Evolutionary conservation across 352 stramenopile genomes (phyloP).

Genomic region (Thraustotheca clavata): DNA sequence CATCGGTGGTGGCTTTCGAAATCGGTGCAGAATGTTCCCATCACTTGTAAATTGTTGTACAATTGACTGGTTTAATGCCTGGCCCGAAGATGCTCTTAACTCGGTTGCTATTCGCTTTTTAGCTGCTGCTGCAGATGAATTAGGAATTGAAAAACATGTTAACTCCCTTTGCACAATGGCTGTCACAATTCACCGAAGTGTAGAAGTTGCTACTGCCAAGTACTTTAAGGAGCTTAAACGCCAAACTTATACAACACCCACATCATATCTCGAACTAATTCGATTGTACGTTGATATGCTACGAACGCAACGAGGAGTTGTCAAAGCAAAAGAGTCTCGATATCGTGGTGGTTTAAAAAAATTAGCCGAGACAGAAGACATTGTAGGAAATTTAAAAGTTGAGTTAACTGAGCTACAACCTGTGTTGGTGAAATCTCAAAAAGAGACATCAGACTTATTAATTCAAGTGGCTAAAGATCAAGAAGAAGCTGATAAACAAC

Average conservation of each 20-base stretch:
- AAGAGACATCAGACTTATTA: constrained; percentile 80
- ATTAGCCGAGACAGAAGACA: constrained; percentile 87
- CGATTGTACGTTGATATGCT: constrained; percentile 90
- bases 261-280: constrained; percentile 93
- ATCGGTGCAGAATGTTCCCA: constrained; percentile 90
- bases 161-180: constrained; percentile 87
- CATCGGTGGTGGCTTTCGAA: constrained; percentile 88
- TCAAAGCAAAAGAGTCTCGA: constrained; percentile 72
- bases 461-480: constrained; percentile 88
- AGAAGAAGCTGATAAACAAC: constrained; percentile 85
- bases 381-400: constrained; percentile 88
- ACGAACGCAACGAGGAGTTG: constrained; percentile 68
- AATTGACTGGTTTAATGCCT: constrained; percentile 96
- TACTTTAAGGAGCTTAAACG: constrained; percentile 82
- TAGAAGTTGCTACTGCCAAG: constrained; percentile 73
- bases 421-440: constrained; percentile 79
- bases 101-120: constrained; percentile 89
- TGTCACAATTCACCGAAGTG: constrained; percentile 89
- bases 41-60: constrained; percentile 92
- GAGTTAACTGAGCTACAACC: constrained; percentile 89
- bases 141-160: constrained; percentile 86
- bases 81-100: constrained; percentile 90
- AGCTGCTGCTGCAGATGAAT: constrained; percentile 58
- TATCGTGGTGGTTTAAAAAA: constrained; percentile 87
- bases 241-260: constrained; percentile 93